These are phyloP conservation scores for Waltiozyma sp. DNA, from an alignment of 1,139 yeast species.

Conservation along the genomic window DNA sequence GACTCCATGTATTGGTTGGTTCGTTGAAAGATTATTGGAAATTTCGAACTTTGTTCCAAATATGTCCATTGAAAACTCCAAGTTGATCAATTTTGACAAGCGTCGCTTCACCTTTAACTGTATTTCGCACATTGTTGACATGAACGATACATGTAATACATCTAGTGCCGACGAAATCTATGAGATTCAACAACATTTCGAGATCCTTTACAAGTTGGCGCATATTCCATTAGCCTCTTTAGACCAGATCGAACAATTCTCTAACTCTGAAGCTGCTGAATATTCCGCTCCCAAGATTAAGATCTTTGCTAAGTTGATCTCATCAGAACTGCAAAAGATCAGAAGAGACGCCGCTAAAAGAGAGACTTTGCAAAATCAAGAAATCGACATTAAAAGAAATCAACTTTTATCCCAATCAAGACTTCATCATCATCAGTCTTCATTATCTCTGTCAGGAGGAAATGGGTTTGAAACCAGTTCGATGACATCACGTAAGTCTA, in stretches of 20 bases:
- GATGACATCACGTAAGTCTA: slow-evolving; percentile 3
- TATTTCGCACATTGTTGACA: slow-evolving; percentile 37
- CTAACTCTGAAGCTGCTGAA: slow-evolving; percentile 32
- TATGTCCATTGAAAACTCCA: slow-evolving; percentile 46
- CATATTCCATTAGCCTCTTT: slow-evolving; percentile 11
- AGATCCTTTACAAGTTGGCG: slow-evolving; percentile 17
- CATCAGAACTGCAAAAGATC: slow-evolving; percentile 37
- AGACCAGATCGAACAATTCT: slow-evolving; percentile 27
- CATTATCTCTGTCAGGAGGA: neutral
- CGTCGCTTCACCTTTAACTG: slow-evolving; percentile 51
- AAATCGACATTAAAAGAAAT: slow-evolving; percentile 23
- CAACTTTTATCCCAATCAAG: slow-evolving; percentile 18
- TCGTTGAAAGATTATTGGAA: slow-evolving; percentile 48
- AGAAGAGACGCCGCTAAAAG: slow-evolving; percentile 38
- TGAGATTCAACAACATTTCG: slow-evolving; percentile 9
- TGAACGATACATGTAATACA: slow-evolving; percentile 19
- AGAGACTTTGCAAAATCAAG: slow-evolving; percentile 31
- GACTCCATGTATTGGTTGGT: slow-evolving; percentile 86
- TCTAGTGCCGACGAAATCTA: slow-evolving; percentile 4
- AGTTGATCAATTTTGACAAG: slow-evolving; percentile 56
- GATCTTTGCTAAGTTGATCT: slow-evolving; percentile 34
- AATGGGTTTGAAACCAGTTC: neutral
- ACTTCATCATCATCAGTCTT: slow-evolving; percentile 5
- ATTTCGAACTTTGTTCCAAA: slow-evolving; percentile 60
- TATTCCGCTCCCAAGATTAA: slow-evolving; percentile 23